Percentiles rank a stretch among this genome's conserved stretches.
Evolutionary conservation across 768 basidiomycete species (phyloP).

Genomic region (Leccinellum luteum): DNA sequence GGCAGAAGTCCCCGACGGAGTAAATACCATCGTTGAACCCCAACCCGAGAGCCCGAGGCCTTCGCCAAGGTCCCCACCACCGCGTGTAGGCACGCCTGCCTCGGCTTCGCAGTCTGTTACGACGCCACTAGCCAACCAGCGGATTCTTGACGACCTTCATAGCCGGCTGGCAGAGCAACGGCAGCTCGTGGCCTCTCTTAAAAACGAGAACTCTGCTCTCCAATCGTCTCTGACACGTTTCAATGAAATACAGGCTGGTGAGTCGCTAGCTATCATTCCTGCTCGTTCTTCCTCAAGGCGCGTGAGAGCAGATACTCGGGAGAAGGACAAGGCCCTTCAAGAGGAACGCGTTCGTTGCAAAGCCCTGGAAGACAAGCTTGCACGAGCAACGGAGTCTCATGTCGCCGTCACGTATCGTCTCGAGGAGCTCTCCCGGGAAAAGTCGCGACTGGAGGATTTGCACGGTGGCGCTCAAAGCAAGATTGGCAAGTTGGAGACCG

Average conservation of each 20-base stretch:
- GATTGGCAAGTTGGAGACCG: constrained; percentile 16
- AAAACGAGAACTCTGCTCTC: constrained; percentile 27
- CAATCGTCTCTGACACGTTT: constrained; percentile 27
- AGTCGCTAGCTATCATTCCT: constrained; percentile 1
- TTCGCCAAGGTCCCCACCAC: constrained; percentile 16
- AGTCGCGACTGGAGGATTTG: constrained; percentile 20
- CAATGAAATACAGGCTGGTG: constrained; percentile 33
- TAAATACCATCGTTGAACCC: constrained; percentile 33
- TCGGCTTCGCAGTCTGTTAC: constrained; percentile 4
- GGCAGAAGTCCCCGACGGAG: constrained; percentile 30
- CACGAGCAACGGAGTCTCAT: constrained; percentile 13
- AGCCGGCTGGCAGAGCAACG: constrained; percentile 17
- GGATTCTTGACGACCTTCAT: constrained; percentile 11
- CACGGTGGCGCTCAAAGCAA: constrained; percentile 10
- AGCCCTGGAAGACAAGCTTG: constrained; percentile 23
- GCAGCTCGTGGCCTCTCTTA: constrained; percentile 18
- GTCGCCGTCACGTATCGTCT: constrained; percentile 7
- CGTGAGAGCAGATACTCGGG: constrained; percentile 15
- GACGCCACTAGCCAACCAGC: background rate
- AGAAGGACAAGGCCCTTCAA: constrained; percentile 14
- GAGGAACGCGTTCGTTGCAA: constrained; percentile 19
- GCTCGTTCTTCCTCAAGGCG: background rate
- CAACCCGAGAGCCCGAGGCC: constrained; percentile 23
- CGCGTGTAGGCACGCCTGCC: constrained; percentile 6
- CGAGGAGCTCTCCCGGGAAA: constrained; percentile 24